Conservation (phyloP, 2,329 filamentous ascomycete species). For the Sporothrix variecibatus region DNA sequence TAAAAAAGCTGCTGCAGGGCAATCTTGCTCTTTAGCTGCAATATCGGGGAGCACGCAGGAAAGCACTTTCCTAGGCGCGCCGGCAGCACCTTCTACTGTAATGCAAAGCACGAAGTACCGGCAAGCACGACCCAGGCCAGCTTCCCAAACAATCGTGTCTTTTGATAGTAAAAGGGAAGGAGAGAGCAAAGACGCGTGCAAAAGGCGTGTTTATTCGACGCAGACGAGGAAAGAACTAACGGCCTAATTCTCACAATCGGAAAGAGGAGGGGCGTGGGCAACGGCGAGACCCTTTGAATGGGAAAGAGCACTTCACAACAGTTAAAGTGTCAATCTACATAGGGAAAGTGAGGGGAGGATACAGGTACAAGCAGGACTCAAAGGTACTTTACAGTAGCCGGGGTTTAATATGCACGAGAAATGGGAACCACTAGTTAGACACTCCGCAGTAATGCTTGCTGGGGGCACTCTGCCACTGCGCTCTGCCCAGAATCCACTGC, state of each 20-base stretch:
- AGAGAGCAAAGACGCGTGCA: neutral
- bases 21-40: constrained; percentile 20
- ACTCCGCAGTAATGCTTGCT: constrained; percentile 16
- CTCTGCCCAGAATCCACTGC: constrained; percentile 19
- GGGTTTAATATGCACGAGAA: constrained; percentile 27
- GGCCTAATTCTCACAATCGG: neutral
- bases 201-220: neutral
- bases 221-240: neutral
- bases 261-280: neutral
- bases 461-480: neutral
- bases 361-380: neutral
- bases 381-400: neutral
- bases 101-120: neutral
- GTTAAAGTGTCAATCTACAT: neutral
- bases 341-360: constrained; percentile 10
- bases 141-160: neutral
- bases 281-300: neutral
- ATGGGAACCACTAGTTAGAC: constrained; percentile 26
- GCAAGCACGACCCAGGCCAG: constrained; percentile 17
- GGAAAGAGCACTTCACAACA: neutral
- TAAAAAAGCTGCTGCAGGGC: constrained; percentile 26
- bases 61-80: constrained; percentile 12
- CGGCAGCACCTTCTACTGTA: neutral
- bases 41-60: neutral
- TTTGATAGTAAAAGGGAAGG: neutral